phyloP scores from a whole-genome alignment of 225 moss, liverwort and hornwort species.

The Bryum argenteum region DNA sequence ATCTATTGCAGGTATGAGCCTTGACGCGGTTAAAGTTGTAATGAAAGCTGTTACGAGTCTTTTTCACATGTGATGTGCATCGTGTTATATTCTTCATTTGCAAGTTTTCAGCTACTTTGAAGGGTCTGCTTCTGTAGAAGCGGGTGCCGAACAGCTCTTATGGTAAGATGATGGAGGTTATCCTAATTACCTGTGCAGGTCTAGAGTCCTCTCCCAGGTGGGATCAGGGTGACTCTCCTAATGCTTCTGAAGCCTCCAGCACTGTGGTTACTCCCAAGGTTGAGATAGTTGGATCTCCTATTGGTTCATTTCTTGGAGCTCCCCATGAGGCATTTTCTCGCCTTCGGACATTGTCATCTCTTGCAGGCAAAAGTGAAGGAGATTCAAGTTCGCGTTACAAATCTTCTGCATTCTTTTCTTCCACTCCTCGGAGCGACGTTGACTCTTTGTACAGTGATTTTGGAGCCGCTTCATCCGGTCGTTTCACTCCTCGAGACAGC shows the following conservation, averaged over 20 bases:
- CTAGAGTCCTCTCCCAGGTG: constrained; percentile 47
- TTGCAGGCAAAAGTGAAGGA: constrained; percentile 61
- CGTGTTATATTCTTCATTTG: not conserved
- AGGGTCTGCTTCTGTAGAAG: not conserved
- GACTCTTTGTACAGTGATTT: constrained; percentile 60
- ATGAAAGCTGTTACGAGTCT: not conserved
- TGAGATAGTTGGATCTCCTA: constrained; percentile 49
- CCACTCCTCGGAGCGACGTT: constrained; percentile 65
- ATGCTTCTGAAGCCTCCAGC: constrained; percentile 61
- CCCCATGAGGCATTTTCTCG: constrained; percentile 64
- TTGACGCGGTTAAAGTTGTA: not conserved
- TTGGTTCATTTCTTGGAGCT: constrained; percentile 56
- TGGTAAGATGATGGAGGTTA: constrained; percentile 21
- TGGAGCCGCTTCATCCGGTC: constrained; percentile 56
- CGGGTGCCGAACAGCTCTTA: constrained; percentile 2
- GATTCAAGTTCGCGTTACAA: constrained; percentile 61
- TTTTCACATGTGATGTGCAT: not conserved
- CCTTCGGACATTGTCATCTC: constrained; percentile 57
- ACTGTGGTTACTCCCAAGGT: constrained; percentile 44
- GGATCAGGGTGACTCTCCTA: constrained; percentile 57
- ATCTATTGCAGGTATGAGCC: constrained; percentile 47
- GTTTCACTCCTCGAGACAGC: constrained; percentile 60
- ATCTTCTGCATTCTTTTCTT: constrained; percentile 58
- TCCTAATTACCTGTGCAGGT: constrained; percentile 34
- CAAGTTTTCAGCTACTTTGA: constrained; percentile 6